Conservation (phyloP, 805 yeast genomes). For the Zygoascus ofunaensis region DNA sequence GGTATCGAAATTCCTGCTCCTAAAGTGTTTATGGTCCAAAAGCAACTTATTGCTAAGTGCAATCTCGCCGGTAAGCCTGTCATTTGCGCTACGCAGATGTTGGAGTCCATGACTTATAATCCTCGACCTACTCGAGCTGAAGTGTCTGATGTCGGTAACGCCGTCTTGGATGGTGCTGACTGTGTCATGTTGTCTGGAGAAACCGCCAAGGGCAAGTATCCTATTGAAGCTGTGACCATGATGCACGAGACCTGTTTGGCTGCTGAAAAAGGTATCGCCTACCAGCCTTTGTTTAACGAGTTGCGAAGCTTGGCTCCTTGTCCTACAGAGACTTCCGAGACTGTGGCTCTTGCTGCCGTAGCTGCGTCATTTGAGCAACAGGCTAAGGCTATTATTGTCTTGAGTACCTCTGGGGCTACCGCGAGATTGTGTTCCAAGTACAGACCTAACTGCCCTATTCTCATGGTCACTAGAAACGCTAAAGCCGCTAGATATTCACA, state of each 20-base stretch:
- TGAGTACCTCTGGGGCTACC: slow-evolving; percentile 90
- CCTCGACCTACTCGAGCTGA: slow-evolving; percentile 99
- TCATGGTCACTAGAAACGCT: slow-evolving; percentile 95
- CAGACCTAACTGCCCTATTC: slow-evolving; percentile 94
- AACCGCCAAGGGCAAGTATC: slow-evolving; percentile 99
- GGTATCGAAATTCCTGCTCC: slow-evolving; percentile 99
- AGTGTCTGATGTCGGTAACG: slow-evolving; percentile 98
- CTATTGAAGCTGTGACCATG: slow-evolving; percentile 94
- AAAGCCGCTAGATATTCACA: slow-evolving; percentile 92
- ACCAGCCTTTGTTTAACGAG: slow-evolving; percentile 74
- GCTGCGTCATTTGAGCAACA: slow-evolving; percentile 92
- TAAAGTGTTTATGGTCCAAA: slow-evolving; percentile 96
- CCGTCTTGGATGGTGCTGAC: slow-evolving; percentile 98
- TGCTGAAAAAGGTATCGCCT: slow-evolving; percentile 95
- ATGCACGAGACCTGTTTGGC: slow-evolving; percentile 96
- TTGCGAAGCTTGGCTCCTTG: slow-evolving; percentile 73
- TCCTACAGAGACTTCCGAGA: slow-evolving; percentile 91
- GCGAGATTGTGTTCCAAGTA: slow-evolving; percentile 95
- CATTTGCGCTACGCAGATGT: slow-evolving; percentile 99
- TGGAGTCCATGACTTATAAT: slow-evolving; percentile 98
- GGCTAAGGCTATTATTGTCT: slow-evolving; percentile 93
- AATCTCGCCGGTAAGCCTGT: slow-evolving; percentile 99
- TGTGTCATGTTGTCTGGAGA: slow-evolving; percentile 99
- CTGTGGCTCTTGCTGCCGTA: slow-evolving; percentile 95
- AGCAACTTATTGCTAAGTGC: slow-evolving; percentile 98